These are phyloP conservation scores for Dryadomyces sulphureus DNA, from an alignment of 2,329 filamentous ascomycete species.

Conservation along the genomic window DNA sequence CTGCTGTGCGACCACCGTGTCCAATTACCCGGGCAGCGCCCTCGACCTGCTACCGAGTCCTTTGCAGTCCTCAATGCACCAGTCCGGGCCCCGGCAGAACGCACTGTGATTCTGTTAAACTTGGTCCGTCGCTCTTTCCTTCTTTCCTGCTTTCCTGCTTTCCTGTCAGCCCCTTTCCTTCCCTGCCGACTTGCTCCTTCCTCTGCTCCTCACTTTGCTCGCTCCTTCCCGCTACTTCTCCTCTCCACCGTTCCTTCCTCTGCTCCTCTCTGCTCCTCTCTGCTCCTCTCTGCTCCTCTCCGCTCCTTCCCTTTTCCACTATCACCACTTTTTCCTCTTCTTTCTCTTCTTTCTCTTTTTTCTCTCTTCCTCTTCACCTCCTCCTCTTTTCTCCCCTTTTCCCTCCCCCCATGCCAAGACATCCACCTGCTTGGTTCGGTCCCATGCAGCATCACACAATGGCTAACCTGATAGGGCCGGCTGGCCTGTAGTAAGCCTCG, in stretches of 20 bases:
- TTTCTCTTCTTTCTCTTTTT: neutral
- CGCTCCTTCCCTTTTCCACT: neutral
- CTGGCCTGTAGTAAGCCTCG: neutral
- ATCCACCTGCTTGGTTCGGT: constrained; percentile 8
- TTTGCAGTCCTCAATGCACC: no score
- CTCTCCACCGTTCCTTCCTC: no score
- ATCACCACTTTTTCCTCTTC: neutral
- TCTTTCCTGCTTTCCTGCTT: no score
- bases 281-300: neutral
- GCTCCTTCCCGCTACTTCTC: no score
- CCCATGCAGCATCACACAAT: constrained; percentile 7
- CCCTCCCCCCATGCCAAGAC: neutral
- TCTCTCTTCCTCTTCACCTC: neutral
- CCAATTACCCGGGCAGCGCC: no score
- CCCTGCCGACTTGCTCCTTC: neutral
- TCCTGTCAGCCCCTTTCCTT: no score
- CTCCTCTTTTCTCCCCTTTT: neutral
- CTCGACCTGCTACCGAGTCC: no score
- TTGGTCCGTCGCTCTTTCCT: no score
- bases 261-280: no score
- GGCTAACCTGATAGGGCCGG: neutral
- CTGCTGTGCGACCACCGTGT: neutral
- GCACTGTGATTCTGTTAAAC: no score
- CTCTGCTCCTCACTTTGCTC: no score
- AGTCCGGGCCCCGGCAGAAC: no score